A percentile compares a stretch with the other conserved stretches of the same genome.
Conservation (phyloP, 2,329 filamentous ascomycete species). For the Neospermospora avenae region DNA sequence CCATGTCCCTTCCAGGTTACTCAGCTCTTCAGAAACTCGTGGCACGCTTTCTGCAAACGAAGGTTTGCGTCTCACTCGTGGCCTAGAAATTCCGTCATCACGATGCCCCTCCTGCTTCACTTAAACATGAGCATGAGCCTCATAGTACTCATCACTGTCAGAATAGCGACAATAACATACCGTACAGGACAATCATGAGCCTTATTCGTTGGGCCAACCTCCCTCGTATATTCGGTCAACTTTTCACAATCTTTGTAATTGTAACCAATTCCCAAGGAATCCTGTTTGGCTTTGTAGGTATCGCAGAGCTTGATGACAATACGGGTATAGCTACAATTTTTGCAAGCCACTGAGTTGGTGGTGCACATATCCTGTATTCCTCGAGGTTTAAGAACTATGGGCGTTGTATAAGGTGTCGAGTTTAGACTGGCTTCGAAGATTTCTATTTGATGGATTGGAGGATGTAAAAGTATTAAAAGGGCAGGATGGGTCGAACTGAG, state of each 20-base stretch:
- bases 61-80: too few species aligned
- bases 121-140: too few species aligned
- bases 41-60: too few species aligned
- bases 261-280: neutral
- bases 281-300: neutral
- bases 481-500: neutral
- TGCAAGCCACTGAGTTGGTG: neutral
- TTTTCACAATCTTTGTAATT: neutral
- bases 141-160: neutral
- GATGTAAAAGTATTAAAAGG: too few species aligned
- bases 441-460: too few species aligned
- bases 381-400: too few species aligned
- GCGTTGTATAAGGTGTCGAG: too few species aligned
- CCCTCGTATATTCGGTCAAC: neutral
- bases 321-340: neutral
- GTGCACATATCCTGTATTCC: neutral
- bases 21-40: neutral
- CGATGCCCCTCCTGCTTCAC: too few species aligned
- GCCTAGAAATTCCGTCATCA: too few species aligned
- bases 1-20: neutral
- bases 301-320: neutral
- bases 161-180: neutral
- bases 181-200: neutral
- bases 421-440: too few species aligned
- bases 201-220: neutral